Evolutionary conservation across 805 yeast species (phyloP), one percentile per base, ranked within the genome.

Genomic region (Candida coleopterorum): DNA sequence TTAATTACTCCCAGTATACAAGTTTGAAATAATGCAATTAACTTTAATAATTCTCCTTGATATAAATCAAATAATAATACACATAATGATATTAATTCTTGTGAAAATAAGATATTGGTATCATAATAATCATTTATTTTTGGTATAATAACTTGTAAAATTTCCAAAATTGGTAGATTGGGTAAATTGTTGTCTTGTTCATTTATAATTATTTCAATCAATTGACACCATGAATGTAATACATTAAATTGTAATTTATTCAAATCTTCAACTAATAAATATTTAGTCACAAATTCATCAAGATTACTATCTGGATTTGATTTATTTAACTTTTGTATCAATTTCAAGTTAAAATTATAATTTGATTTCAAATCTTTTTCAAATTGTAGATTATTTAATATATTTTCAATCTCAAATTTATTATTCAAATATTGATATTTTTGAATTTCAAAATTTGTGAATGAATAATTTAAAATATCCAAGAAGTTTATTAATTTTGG

Each of bases 141-240:
- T 2, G 95, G 95, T 15, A 86, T 69, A 17, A 86, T 68, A 3
- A 75, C 67, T 47, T 86, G 94, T 43, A 88, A 78, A 2, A 85
- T 75, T 46, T 84, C 94, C 14, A 86, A 59, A 37, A 87, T 77
- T 32, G 81, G 66, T n/a, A 60, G 56, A 7, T 59, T 49, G 0
- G 68, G 50, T n/a, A n/a, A n/a, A n/a, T n/a, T n/a, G n/a, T n/a
- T n/a, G n/a, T n/a, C n/a, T 6, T 64, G 56, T 18, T 32, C 35
- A 24, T 17, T 10, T 4, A 85, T 77, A 30, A 86, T 59, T 3
- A 87, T 77, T 43, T 87, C 86, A 17, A 86, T 79, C 34, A 89
- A 57, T 46, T 80, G 81, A 16, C 81, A 79, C 97, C 97, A 90
- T 0, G 94, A 75, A 50, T 81, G 86, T 20, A 90, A 60, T 39